Base-by-base conservation (phyloP, 441 rosid genomes). In the Syzygium syzygioides region DNA sequence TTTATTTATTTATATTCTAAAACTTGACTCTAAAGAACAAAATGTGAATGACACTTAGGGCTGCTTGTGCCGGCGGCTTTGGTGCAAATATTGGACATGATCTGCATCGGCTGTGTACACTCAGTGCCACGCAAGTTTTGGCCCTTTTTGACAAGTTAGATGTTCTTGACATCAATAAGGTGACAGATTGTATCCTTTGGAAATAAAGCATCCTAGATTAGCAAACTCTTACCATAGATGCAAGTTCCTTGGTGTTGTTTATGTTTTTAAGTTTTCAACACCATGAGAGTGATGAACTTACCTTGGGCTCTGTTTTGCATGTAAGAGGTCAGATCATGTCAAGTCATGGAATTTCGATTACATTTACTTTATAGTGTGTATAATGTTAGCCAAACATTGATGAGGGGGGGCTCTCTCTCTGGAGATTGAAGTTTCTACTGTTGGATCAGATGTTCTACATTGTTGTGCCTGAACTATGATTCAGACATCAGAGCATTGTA, bases 11-110 rank as follows among this genome's bases (percentile, higher is more conserved):
- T 54, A 54, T 14, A 3, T 54, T 53, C 15, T 9, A 3, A 12
- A 14, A 14, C 55, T 53, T 53, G 17, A 14, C 18, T 14, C 55
- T 53, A 53, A 14, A 53, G 19, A 53, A 4, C 55, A 53, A 53
- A 53, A 14, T 53, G 17, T 14, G 55, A 53, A 53, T 84, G n/a
- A 9, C 57, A 41, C 80, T 19, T 48, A 52, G 76, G 18, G 85
- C 23, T 86, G 30, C 30, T 87, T 86, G 5, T 90, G 90, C 93
- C 95, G 99, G 99, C 89, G 99, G 98, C 9, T 98, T 98, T 95
- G 94, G 96, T 20, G 99, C 99, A 89, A 98, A 96, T 85, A 86
- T 93, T 88, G 97, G 98, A 85, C 97, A 94, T 88, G 98, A 96
- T 86, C 98, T 98, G 32, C 99, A 96, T 93, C 85, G 95, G 48